Evolutionary conservation across 1,284 basidiomycete species (phyloP), one percentile per base, ranked within the genome.

Genomic region (Sporisorium reilianum): DNA sequence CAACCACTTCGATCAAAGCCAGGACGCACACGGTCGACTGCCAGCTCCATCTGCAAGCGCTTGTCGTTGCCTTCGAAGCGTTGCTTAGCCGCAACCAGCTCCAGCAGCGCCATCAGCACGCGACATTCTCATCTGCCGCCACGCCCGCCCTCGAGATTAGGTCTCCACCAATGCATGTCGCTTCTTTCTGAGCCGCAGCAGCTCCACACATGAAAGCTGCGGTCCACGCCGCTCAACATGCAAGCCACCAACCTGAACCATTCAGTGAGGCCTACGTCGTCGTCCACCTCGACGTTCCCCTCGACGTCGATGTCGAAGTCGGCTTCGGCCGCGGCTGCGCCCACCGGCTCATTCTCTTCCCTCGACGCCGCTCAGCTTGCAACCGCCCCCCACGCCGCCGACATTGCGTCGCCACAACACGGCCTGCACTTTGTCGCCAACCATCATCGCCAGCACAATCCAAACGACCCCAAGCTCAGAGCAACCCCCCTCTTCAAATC

Each of bases 361-460:
- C 26, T 36, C 28, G 45, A 36, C 22, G 3, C 52, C 22, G 12
- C 38, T 5, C 46, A 42, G 26, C 49, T 28, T 20, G 30, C 50
- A 8, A 49, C 55, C 16, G 22, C 52, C 3, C n/a, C 34, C 42
- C 45, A 32, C 28, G 20, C 22, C 45, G 16, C 28, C 23, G 18
- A 18, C 51, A 22, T 20, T 26, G 20, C 44, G 10, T 22, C 50
- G 12, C 14, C 49, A 22, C 23, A 58, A 32, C 55, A 61, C 0
- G 55, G 45, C 4, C 25, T 63, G 8, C 40, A 28, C 23, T 71
- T 75, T 38, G 34, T 75, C 5, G 64, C 73, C 30, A 75, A 75
- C 22, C 73, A 75, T 41, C 73, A 75, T 54, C 67, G 73, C n/a
- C 26, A 55, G 51, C 55, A 71, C 68, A 75, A 75, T 20, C 73